Conservation (phyloP, 768 basidiomycete genomes). For the Neoboletus subvelutipes region DNA sequence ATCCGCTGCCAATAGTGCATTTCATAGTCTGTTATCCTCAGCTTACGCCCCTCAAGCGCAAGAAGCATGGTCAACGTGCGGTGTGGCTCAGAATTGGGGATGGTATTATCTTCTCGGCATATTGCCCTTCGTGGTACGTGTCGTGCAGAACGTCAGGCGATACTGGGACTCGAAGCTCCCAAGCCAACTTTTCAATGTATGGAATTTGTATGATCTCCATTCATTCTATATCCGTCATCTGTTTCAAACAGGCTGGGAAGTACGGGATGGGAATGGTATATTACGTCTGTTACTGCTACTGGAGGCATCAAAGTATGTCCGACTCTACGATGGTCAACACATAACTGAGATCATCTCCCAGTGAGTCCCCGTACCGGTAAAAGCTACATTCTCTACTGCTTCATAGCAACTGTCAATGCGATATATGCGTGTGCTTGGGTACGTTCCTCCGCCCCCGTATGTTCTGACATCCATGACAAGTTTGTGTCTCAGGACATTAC, state of each 20-base stretch:
- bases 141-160: constrained; percentile 85
- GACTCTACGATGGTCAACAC: neutral
- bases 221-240: neutral
- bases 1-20: neutral
- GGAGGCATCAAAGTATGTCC: constrained; percentile 63
- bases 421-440: constrained; percentile 82
- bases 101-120: constrained; percentile 55
- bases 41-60: constrained; percentile 38
- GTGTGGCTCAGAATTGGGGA: constrained; percentile 54
- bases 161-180: constrained; percentile 71
- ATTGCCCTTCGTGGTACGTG: constrained; percentile 73
- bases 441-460: constrained; percentile 22
- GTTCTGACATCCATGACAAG: neutral
- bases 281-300: constrained; percentile 70
- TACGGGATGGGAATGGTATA: constrained; percentile 67
- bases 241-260: constrained; percentile 69
- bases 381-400: constrained; percentile 65
- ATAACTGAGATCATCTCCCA: neutral
- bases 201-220: constrained; percentile 20
- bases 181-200: constrained; percentile 87
- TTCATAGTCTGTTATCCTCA: neutral
- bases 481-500: constrained; percentile 61
- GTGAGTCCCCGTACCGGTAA: constrained; percentile 40
- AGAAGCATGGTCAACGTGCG: constrained; percentile 43
- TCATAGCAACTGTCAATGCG: constrained; percentile 62